phyloP scores from a whole-genome alignment of 768 basidiomycete genomes.

The Boletus rubropictus region DNA sequence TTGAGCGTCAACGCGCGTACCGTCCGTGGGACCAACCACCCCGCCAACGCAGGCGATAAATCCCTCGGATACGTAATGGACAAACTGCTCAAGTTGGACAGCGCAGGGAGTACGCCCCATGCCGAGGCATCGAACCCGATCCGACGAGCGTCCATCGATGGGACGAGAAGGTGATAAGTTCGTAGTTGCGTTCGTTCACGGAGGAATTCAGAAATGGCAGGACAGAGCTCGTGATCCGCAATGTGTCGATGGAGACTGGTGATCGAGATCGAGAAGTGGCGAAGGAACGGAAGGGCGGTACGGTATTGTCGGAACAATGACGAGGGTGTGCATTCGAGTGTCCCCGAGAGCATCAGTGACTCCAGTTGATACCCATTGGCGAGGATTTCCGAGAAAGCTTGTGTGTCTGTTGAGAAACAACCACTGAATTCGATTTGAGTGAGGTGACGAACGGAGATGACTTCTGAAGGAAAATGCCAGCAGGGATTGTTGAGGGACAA shows the following conservation, averaged over 20 bases:
- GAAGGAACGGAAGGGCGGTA: slow-evolving; percentile 53
- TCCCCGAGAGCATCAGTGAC: slow-evolving; percentile 48
- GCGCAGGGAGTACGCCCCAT: slow-evolving; percentile 64
- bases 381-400: slow-evolving; percentile 56
- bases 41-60: slow-evolving; percentile 54
- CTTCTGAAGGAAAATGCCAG: slow-evolving; percentile 53
- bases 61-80: slow-evolving; percentile 61
- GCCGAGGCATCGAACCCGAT: slow-evolving; percentile 65
- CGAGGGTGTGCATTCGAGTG: slow-evolving; percentile 48
- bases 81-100: slow-evolving; percentile 47
- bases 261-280: slow-evolving; percentile 56
- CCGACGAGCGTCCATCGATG: slow-evolving; percentile 39
- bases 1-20: slow-evolving; percentile 47
- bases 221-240: slow-evolving; percentile 59
- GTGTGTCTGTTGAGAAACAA: slow-evolving; percentile 43
- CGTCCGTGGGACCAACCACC: slow-evolving; percentile 59
- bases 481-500: slow-evolving; percentile 48
- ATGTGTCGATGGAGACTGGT: slow-evolving; percentile 39
- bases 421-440: slow-evolving; percentile 60
- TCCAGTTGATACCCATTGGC: slow-evolving; percentile 59
- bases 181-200: slow-evolving; percentile 47
- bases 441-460: slow-evolving; percentile 56
- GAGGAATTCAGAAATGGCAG: slow-evolving; percentile 61
- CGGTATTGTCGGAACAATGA: slow-evolving; percentile 42
- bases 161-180: slow-evolving; percentile 47